These are phyloP conservation scores for Eutypa lata DNA, from an alignment of 2,329 filamentous ascomycete genomes.

Conservation along the genomic window DNA sequence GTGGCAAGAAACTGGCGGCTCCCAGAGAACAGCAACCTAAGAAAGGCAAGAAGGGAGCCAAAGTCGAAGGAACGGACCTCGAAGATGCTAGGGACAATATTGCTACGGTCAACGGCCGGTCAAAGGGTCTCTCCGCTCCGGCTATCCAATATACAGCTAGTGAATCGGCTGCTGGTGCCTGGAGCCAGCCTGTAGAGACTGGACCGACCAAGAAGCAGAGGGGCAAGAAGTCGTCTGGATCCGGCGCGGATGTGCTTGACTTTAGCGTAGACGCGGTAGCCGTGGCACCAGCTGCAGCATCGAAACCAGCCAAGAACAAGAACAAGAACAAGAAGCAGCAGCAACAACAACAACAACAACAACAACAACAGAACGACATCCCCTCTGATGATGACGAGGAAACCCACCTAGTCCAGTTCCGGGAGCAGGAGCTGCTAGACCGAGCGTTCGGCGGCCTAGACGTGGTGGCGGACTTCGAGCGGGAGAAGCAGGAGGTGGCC, in stretches of 20 bases:
- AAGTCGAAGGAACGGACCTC: constrained; percentile 33
- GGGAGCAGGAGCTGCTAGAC: constrained; percentile 67
- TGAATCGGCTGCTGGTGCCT: constrained; percentile 25
- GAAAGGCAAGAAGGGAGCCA: constrained; percentile 33
- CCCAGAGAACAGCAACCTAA: constrained; percentile 18
- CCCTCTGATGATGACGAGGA: constrained; percentile 49
- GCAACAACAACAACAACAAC: constrained; percentile 26
- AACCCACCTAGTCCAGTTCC: constrained; percentile 53
- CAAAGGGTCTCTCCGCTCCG: constrained; percentile 19
- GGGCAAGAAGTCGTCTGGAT: constrained; percentile 17
- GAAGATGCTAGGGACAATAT: constrained; percentile 36
- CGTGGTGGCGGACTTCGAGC: constrained; percentile 74
- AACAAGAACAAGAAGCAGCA: constrained; percentile 23
- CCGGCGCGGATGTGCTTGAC: constrained; percentile 23
- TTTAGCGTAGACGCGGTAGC: constrained; percentile 25
- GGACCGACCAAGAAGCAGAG: constrained; percentile 22
- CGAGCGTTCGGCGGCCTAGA: constrained; percentile 86
- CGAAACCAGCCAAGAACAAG: constrained; percentile 24
- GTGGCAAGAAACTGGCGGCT: constrained; percentile 26
- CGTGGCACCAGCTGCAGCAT: constrained; percentile 15
- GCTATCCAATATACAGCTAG: constrained; percentile 8
- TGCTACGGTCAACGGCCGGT: constrained; percentile 18
- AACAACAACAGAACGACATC: too few species aligned
- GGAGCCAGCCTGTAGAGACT: constrained; percentile 22
- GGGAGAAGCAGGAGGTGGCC: constrained; percentile 71